Percentiles rank a stretch among this genome's conserved stretches.
phyloP scores from a whole-genome alignment of 129 eudicot species.

The Saussurea involucrata region DNA sequence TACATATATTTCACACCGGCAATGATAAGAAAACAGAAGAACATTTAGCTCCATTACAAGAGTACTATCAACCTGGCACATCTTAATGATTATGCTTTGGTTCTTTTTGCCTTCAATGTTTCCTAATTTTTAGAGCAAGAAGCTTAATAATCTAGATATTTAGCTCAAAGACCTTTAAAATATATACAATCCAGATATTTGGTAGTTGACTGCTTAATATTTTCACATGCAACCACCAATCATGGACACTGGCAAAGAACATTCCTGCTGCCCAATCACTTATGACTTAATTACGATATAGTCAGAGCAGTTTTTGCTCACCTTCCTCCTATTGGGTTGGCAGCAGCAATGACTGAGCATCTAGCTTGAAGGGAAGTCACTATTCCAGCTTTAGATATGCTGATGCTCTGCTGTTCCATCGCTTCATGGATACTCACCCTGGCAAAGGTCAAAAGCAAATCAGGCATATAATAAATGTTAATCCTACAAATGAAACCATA shows the following conservation, averaged over 20 bases:
- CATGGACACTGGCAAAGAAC: neutral
- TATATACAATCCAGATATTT: too few relatives aligned
- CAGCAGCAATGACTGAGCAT: constrained; percentile 99
- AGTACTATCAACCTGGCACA: too few relatives aligned
- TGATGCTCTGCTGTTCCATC: constrained; percentile 98
- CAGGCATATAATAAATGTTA: neutral
- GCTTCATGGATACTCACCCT: constrained; percentile 99
- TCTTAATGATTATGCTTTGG: too few relatives aligned
- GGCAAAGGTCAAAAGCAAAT: constrained; percentile 2
- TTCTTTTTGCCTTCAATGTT: too few relatives aligned
- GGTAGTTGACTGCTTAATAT: neutral
- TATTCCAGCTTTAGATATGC: constrained; percentile 98
- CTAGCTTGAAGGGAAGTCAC: constrained; percentile 99
- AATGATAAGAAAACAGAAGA: too few relatives aligned
- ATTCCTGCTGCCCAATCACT: neutral
- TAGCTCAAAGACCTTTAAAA: too few relatives aligned
- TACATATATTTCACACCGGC: too few relatives aligned
- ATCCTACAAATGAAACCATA: neutral
- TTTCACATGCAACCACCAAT: neutral
- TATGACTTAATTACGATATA: neutral
- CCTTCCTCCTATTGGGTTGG: constrained; percentile 99
- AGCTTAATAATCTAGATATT: too few relatives aligned
- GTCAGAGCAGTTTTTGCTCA: constrained; percentile 5
- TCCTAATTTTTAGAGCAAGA: too few relatives aligned
- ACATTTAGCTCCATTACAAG: too few relatives aligned